Percentiles rank a stretch among this genome's conserved stretches.
Evolutionary conservation across 2,329 filamentous ascomycete species (phyloP).

Genomic region (Fusarium neocosmosporiellum): DNA sequence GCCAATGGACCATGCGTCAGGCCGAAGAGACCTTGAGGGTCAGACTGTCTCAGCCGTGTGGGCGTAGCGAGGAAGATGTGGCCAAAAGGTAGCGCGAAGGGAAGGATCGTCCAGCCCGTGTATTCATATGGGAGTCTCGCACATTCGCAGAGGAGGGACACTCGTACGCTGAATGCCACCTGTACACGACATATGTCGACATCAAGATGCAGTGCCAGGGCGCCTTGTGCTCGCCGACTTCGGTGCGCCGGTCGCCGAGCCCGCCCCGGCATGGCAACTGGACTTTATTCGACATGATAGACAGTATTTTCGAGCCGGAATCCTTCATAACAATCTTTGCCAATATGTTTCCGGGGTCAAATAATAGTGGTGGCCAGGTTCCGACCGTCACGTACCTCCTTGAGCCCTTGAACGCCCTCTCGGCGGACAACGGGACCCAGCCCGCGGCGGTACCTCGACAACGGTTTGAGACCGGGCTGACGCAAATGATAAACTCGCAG

Average conservation of each 20-base stretch:
- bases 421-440: not conserved
- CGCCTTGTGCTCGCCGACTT: not conserved
- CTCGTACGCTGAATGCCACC: not conserved
- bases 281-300: not conserved
- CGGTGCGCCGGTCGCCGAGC: not conserved
- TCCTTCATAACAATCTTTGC: not conserved
- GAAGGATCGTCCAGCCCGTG: not conserved
- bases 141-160: not conserved
- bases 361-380: not conserved
- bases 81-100: not conserved
- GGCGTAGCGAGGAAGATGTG: not conserved
- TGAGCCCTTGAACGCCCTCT: not conserved
- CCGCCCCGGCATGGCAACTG: not conserved
- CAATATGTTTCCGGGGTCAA: not conserved
- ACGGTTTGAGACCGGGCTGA: not conserved
- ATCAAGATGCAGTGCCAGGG: not conserved
- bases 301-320: not conserved
- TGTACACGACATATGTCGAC: not conserved
- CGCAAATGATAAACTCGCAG: not conserved
- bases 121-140: not conserved
- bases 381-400: not conserved
- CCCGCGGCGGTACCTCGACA: not conserved
- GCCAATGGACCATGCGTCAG: rapidly evolving
- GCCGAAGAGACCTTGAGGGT: not conserved
- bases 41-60: not conserved